A percentile compares a stretch with the other conserved stretches of the same genome.
phyloP scores from a whole-genome alignment of 2,329 filamentous ascomycete species.

The Trichophyton rubrum region DNA sequence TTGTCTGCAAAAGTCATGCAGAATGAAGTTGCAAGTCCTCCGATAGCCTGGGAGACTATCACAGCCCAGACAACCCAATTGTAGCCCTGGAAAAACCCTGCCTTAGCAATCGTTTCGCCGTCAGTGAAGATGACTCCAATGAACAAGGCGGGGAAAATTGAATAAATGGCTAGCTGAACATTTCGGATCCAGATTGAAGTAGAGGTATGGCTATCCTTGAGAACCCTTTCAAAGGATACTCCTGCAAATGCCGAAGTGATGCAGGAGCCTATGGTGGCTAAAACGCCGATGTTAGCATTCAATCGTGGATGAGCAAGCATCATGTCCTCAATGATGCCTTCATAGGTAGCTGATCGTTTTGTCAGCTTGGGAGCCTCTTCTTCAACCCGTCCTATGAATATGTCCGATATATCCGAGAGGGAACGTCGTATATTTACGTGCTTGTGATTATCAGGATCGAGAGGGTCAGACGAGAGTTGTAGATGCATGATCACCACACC shows the following conservation, averaged over 20 bases:
- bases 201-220: slow-evolving; percentile 67
- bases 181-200: slow-evolving; percentile 88
- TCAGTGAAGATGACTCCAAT: slow-evolving; percentile 80
- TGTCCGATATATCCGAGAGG: slow-evolving; percentile 57
- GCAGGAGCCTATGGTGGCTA: slow-evolving; percentile 66
- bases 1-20: slow-evolving; percentile 77
- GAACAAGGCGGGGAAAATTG: slow-evolving; percentile 75
- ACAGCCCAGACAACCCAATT: slow-evolving; percentile 84
- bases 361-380: slow-evolving; percentile 38
- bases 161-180: slow-evolving; percentile 88
- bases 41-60: slow-evolving; percentile 67
- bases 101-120: slow-evolving; percentile 65
- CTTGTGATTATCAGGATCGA: slow-evolving; percentile 46
- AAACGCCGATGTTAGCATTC: slow-evolving; percentile 67
- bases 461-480: slow-evolving; percentile 37
- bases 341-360: slow-evolving; percentile 74
- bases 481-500: slow-evolving; percentile 81
- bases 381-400: slow-evolving; percentile 27
- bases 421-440: slow-evolving; percentile 62
- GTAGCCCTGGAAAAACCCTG: slow-evolving; percentile 91
- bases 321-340: slow-evolving; percentile 63
- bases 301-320: slow-evolving; percentile 44
- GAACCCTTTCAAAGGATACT: slow-evolving; percentile 59
- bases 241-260: slow-evolving; percentile 72
- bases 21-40: slow-evolving; percentile 71